phyloP scores from a whole-genome alignment of 1,139 yeast genomes.

The Yamadazyma spencermartinsiae region DNA sequence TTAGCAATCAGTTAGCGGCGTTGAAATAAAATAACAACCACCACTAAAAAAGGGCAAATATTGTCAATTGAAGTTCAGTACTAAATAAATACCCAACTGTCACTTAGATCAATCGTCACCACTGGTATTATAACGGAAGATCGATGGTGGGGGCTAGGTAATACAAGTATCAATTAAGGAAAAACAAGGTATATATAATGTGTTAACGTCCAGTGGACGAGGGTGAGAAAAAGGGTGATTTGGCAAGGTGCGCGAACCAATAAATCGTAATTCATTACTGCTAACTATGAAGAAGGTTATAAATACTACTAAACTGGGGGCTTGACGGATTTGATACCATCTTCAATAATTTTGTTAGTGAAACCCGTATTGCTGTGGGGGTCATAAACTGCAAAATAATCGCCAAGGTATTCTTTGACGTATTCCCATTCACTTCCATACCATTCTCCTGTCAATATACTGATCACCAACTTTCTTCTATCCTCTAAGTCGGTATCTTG shows the following conservation, averaged over 20 bases:
- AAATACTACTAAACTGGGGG: slow-evolving; percentile 35
- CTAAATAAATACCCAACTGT: neutral
- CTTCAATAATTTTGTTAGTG: slow-evolving; percentile 40
- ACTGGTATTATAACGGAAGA: neutral
- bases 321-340: slow-evolving; percentile 32
- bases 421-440: slow-evolving; percentile 45
- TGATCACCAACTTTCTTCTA: slow-evolving; percentile 25
- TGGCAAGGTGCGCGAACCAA: neutral
- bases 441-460: slow-evolving; percentile 49
- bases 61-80: neutral
- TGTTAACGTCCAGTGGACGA: slow-evolving; percentile 3
- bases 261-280: neutral
- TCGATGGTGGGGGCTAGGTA: slow-evolving; percentile 1
- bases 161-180: too few relatives aligned
- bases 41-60: neutral
- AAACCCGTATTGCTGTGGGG: slow-evolving; percentile 33
- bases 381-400: slow-evolving; percentile 21
- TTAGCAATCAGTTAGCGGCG: neutral
- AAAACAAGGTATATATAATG: neutral
- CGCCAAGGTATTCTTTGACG: slow-evolving; percentile 31
- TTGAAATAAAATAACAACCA: too few relatives aligned
- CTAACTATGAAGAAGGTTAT: neutral
- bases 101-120: neutral
- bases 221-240: slow-evolving; percentile 4
- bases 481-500: slow-evolving; percentile 16